Evolutionary conservation across 2,329 filamentous ascomycete genomes (phyloP).

Genomic region (Aspergillus neotritici): DNA sequence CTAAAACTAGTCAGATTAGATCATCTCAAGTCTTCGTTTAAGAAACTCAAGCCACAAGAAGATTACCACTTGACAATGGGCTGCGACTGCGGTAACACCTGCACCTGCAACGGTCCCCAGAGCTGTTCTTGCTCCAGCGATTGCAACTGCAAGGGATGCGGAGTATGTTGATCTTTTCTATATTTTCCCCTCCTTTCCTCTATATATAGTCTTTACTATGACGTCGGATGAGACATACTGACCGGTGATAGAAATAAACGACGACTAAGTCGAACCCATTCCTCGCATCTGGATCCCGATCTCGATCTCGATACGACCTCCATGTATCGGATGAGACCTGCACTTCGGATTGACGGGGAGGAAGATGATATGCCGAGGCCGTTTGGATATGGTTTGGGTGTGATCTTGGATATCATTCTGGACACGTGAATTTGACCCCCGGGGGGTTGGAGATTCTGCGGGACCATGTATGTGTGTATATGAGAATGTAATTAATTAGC

Average conservation of each 20-base stretch:
- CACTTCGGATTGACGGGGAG: constrained; percentile 3
- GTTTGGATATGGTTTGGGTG: constrained; percentile 3
- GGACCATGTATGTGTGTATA: no score
- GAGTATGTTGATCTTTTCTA: constrained; percentile 27
- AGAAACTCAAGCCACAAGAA: background rate
- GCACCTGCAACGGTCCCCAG: constrained; percentile 28
- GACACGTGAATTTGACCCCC: constrained; percentile 4
- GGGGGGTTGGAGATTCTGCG: background rate
- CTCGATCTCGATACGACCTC: no score
- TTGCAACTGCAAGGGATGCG: constrained; percentile 36
- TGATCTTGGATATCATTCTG: constrained; percentile 10
- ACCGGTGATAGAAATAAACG: constrained; percentile 19
- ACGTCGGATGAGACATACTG: no score
- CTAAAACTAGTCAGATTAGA: constrained; percentile 1
- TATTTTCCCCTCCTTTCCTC: background rate
- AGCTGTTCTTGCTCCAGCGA: constrained; percentile 29
- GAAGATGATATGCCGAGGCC: background rate
- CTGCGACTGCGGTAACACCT: constrained; percentile 31
- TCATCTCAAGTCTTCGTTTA: background rate
- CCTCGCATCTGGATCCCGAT: constrained; percentile 1
- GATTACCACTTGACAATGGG: constrained; percentile 21
- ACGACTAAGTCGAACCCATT: background rate
- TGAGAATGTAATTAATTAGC: no score
- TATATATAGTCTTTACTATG: no score
- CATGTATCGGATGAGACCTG: no score